Base-by-base conservation (phyloP, 768 basidiomycete species). In the Podaxis sp. region DNA sequence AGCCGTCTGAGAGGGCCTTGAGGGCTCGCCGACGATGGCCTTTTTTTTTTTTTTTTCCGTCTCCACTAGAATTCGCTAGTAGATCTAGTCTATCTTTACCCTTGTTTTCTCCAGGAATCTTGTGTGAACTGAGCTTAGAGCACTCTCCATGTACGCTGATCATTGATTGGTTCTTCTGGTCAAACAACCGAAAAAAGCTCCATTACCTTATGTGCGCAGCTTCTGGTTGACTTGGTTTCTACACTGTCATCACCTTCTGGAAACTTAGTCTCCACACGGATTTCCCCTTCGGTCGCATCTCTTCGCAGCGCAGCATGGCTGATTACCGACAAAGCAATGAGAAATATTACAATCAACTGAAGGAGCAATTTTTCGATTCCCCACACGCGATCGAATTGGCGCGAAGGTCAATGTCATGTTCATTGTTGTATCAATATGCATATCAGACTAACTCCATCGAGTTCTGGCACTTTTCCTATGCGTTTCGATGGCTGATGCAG, bases 261-360 rank as follows among this genome's bases (percentile, higher is more conserved):
- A 32, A 32, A 32, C 1, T 9, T 3, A n/a, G 32, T 9, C 32
- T 32, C 32, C 32, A 32, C 32, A 2, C 9, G 7, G 7, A 32
- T 32, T 32, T 32, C 7, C 9, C 32, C 32, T 32, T 32, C 32
- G 32, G 32, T 32, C 32, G 32, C 32, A 32, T 32, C 32, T 32
- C 32, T 32, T 9, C 32, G 2, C 32, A 32, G 32, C 6, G 32
- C 32, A 32, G 32, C 7, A 32, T 32, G 32, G 32, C 7, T 5
- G 32, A 32, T 32, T 32, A 32, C 32, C 28, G 32, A 32, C 32
- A 68, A 13, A 75, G 74, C 6, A 82, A 82, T 69, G 68, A 69
- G 50, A 65, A 72, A 23, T 70, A 76, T 63, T 81, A 75, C 61
- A 69, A 79, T 55, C 46, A 63, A 3, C 27, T 56, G 5, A 68